A percentile compares a stretch with the other conserved stretches of the same genome.
phyloP scores from a whole-genome alignment of 1,284 basidiomycete genomes.

The Ceratobasidium sp. region DNA sequence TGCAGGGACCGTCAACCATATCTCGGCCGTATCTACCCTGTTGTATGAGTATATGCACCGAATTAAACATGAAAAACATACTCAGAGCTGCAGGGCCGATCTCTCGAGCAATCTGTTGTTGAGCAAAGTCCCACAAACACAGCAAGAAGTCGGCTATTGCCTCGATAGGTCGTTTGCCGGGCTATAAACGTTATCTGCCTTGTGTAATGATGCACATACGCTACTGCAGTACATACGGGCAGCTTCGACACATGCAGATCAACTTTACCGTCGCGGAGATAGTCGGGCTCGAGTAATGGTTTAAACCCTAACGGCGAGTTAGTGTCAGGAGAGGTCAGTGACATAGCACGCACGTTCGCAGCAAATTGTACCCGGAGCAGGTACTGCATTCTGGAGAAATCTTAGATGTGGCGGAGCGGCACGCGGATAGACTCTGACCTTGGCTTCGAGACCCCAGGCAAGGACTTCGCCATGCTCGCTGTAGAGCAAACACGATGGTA shows the following conservation, averaged over 20 bases:
- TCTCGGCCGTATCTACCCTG: slow-evolving; percentile 74
- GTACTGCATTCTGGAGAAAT: slow-evolving; percentile 60
- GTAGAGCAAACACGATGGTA: slow-evolving; percentile 79
- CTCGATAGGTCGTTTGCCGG: slow-evolving; percentile 72
- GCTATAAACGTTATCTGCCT: slow-evolving; percentile 51
- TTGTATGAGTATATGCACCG: not conserved
- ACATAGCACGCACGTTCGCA: slow-evolving; percentile 62
- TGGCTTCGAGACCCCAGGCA: slow-evolving; percentile 81
- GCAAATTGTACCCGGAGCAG: slow-evolving; percentile 66
- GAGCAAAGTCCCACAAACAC: slow-evolving; percentile 82
- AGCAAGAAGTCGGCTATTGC: slow-evolving; percentile 78
- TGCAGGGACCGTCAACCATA: slow-evolving; percentile 81
- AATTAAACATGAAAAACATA: slow-evolving; percentile 49
- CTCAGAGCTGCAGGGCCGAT: slow-evolving; percentile 83
- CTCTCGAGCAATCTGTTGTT: slow-evolving; percentile 79
- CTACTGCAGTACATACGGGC: slow-evolving; percentile 66
- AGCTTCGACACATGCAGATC: slow-evolving; percentile 80
- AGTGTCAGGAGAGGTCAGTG: not conserved
- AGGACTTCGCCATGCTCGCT: slow-evolving; percentile 70
- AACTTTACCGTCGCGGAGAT: slow-evolving; percentile 69
- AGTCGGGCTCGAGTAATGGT: slow-evolving; percentile 77
- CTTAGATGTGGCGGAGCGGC: not conserved
- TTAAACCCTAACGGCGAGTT: slow-evolving; percentile 63
- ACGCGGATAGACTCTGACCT: slow-evolving; percentile 45
- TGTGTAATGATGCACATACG: not conserved